Evolutionary conservation across 768 basidiomycete genomes (phyloP).

Genomic region (Mycena sanguinolenta): DNA sequence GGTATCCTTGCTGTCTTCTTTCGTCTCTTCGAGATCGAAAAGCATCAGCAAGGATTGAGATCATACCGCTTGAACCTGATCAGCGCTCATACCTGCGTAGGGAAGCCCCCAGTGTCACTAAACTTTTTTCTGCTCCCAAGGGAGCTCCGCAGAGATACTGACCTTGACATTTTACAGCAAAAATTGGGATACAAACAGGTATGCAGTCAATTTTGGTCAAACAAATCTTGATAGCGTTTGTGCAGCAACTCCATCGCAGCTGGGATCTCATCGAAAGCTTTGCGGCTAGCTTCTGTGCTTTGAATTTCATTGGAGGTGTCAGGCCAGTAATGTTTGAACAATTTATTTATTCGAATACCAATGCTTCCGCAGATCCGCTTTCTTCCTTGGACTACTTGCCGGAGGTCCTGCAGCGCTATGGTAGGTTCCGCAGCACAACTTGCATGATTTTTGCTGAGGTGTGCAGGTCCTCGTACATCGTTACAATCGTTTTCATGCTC

Average conservation of each 20-base stretch:
- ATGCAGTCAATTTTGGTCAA: constrained; percentile 35
- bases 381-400: constrained; percentile 86
- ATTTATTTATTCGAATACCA: constrained; percentile 3
- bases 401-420: constrained; percentile 92
- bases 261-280: constrained; percentile 90
- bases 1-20: constrained; percentile 75
- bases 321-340: constrained; percentile 62
- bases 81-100: constrained; percentile 98
- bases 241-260: constrained; percentile 85
- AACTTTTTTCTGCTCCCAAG: constrained; percentile 55
- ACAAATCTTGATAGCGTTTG: constrained; percentile 20
- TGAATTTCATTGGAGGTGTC: constrained; percentile 92
- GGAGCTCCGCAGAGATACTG: constrained; percentile 61
- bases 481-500: constrained; percentile 88
- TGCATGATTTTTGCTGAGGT: constrained; percentile 24
- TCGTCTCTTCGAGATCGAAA: constrained; percentile 42
- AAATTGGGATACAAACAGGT: constrained; percentile 88
- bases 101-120: constrained; percentile 88
- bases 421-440: constrained; percentile 51
- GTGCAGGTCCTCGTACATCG: constrained; percentile 84
- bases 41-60: constrained; percentile 83
- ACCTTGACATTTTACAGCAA: constrained; percentile 66
- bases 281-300: constrained; percentile 88
- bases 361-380: constrained; percentile 66
- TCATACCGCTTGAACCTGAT: constrained; percentile 98